A percentile compares a stretch with the other conserved stretches of the same genome.
Evolutionary conservation across 2,329 filamentous ascomycete genomes (phyloP).

Genomic region (Zymoseptoria crescenta): DNA sequence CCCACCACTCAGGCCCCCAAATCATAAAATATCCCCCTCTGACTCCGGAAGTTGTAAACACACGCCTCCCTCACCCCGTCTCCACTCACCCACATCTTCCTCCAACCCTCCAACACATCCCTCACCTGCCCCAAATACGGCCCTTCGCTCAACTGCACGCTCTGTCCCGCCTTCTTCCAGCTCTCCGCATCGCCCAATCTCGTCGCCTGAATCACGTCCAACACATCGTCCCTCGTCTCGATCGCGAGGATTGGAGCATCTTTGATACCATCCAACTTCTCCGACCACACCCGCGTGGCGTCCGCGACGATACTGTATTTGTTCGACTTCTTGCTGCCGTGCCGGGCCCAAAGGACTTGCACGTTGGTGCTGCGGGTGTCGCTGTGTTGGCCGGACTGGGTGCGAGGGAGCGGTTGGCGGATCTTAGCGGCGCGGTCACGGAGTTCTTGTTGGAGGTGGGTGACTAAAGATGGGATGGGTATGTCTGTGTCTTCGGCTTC

Average conservation of each 20-base stretch:
- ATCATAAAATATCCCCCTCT: constrained; percentile 79
- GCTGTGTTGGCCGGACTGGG: constrained; percentile 34
- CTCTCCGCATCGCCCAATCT: constrained; percentile 70
- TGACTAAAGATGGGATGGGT: constrained; percentile 61
- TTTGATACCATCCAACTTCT: constrained; percentile 62
- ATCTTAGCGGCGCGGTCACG: constrained; percentile 60
- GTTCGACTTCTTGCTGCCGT: constrained; percentile 86
- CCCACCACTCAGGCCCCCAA: constrained; percentile 36
- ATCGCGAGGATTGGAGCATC: constrained; percentile 78
- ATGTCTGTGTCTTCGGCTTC: constrained; percentile 61
- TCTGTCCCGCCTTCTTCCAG: constrained; percentile 76
- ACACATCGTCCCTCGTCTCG: constrained; percentile 75
- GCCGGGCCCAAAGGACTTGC: constrained; percentile 73
- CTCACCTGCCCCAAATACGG: constrained; percentile 79
- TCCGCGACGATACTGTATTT: constrained; percentile 79
- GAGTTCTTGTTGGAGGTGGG: constrained; percentile 73
- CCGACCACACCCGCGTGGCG: constrained; percentile 48
- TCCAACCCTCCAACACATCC: constrained; percentile 61
- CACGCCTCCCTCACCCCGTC: constrained; percentile 63
- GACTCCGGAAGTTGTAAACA: constrained; percentile 85
- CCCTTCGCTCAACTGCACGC: constrained; percentile 65
- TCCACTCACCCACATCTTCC: constrained; percentile 44
- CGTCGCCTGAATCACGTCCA: constrained; percentile 68
- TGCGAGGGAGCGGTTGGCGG: constrained; percentile 29
- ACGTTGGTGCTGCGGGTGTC: constrained; percentile 58